phyloP scores from a whole-genome alignment of 2,329 filamentous ascomycete genomes.

The Fusarium albosuccineum region DNA sequence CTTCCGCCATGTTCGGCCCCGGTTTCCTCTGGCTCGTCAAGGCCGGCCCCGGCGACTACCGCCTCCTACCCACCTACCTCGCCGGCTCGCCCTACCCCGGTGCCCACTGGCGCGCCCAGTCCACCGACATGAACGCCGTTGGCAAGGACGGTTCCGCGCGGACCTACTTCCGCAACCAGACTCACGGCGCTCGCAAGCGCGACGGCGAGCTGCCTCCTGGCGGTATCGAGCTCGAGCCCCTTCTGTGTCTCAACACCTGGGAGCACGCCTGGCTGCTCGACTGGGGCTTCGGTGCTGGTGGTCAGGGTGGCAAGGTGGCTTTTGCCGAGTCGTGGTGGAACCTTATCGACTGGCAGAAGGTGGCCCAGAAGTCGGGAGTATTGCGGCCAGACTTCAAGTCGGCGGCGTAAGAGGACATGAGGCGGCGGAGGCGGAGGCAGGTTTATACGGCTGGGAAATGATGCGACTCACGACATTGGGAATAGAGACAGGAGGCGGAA shows the following conservation, averaged over 20 bases:
- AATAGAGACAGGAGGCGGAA: conserved; percentile 27
- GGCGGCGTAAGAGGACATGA: conserved; percentile 18
- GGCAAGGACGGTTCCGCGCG: conserved; percentile 55
- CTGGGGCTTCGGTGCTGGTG: conserved; percentile 71
- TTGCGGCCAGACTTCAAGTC: conserved; percentile 53
- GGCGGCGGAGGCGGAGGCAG: neutral
- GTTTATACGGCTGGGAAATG: conserved; percentile 25
- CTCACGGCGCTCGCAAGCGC: conserved; percentile 47
- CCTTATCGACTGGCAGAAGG: conserved; percentile 84
- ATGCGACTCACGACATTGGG: conserved; percentile 30
- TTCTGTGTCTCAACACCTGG: conserved; percentile 96
- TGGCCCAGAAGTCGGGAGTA: conserved; percentile 61
- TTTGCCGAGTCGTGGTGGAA: conserved; percentile 91
- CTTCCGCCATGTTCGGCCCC: conserved; percentile 92
- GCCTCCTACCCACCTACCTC: conserved; percentile 89
- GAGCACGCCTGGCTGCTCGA: conserved; percentile 92
- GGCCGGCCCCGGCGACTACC: conserved; percentile 62
- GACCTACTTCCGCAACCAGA: conserved; percentile 56
- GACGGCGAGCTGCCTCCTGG: conserved; percentile 67
- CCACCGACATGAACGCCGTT: conserved; percentile 77
- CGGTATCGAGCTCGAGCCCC: conserved; percentile 76
- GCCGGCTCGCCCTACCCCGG: conserved; percentile 89
- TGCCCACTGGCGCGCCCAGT: conserved; percentile 83
- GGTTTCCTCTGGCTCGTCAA: conserved; percentile 97
- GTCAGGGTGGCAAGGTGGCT: conserved; percentile 77